Evolutionary conservation across 805 yeast species (phyloP), one percentile per base, ranked within the genome.

Genomic region (Ogataea pilisensis): DNA sequence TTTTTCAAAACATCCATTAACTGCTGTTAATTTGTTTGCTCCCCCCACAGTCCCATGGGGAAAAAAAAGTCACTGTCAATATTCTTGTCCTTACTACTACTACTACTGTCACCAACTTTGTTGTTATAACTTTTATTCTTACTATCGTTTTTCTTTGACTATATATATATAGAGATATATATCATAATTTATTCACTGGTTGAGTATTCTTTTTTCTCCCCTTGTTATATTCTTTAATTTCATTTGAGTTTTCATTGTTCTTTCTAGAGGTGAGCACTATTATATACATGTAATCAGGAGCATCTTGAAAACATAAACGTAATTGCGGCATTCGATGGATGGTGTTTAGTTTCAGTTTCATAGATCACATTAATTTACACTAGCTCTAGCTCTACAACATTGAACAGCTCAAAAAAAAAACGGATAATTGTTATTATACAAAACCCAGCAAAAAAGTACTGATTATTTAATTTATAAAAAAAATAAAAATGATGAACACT

Each of bases 171-270:
- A 6, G 9, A 11, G 16, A 5, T 31, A 8, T 31, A 13, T 24
- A 6, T 20, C n/a, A 11, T 9, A 14, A 19, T 24, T 19, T 14
- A 32, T 37, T 31, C 30, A 36, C 29, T 34, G 34, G 31, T 36
- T 36, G 28, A 29, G 19, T 22, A 34, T 14, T 7, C 7, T 24
- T 14, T 24, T 17, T 12, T 13, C 25, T 16, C 9, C 20, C 27
- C 4, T 14, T 24, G n/a, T 34, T 27, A 26, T 20, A 16, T 17
- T 27, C 28, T 4, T 20, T 12, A 16, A 24, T 14, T 14, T 8
- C 26, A 20, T 34, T 34, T 16, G 16, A n/a, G 4, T 31, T 31
- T 18, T 5, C 9, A 5, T 19, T 18, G 5, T 5, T 7, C 17
- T 29, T 5, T 29, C 8, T 29, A n/a, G n/a, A n/a, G n/a, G n/a